A percentile compares a stretch with the other conserved stretches of the same genome.
Evolutionary conservation across 1,284 basidiomycete genomes (phyloP).

Genomic region (Boletus hoseneyae): DNA sequence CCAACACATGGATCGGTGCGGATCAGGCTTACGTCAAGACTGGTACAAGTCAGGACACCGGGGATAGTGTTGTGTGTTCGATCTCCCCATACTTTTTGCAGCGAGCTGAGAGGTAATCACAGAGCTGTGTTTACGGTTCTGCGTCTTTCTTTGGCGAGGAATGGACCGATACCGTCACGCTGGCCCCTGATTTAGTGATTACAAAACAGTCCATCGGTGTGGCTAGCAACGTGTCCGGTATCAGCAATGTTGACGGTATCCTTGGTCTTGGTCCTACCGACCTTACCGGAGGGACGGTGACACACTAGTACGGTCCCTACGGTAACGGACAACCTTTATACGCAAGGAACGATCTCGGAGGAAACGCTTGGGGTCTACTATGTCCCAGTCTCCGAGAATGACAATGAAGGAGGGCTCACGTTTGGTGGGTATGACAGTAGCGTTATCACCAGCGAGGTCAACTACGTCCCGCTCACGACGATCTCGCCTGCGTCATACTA

Average conservation of each 20-base stretch:
- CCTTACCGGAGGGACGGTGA: constrained; percentile 41
- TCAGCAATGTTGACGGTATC: constrained; percentile 51
- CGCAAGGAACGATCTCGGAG: constrained; percentile 41
- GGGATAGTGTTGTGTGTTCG: constrained; percentile 35
- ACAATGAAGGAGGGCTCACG: constrained; percentile 42
- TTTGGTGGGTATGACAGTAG: constrained; percentile 47
- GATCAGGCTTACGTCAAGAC: constrained; percentile 38
- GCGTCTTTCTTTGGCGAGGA: constrained; percentile 51
- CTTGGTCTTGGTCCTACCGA: constrained; percentile 55
- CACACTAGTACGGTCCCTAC: constrained; percentile 34
- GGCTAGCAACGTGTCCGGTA: constrained; percentile 39
- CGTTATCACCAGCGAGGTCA: constrained; percentile 42
- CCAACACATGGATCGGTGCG: constrained; percentile 39
- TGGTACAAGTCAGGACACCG: constrained; percentile 42
- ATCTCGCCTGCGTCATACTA: constrained; percentile 45
- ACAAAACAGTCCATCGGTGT: constrained; percentile 51
- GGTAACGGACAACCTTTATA: constrained; percentile 42
- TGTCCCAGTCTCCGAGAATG: constrained; percentile 35
- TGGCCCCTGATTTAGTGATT: constrained; percentile 43
- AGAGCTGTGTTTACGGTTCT: constrained; percentile 49
- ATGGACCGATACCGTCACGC: constrained; percentile 47
- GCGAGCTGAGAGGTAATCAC: not conserved
- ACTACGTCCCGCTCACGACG: constrained; percentile 47
- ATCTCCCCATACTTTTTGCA: no score
- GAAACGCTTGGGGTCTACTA: constrained; percentile 52